Conservation (phyloP, 305 asterid genomes). For the Caryopteris hybrid region DNA sequence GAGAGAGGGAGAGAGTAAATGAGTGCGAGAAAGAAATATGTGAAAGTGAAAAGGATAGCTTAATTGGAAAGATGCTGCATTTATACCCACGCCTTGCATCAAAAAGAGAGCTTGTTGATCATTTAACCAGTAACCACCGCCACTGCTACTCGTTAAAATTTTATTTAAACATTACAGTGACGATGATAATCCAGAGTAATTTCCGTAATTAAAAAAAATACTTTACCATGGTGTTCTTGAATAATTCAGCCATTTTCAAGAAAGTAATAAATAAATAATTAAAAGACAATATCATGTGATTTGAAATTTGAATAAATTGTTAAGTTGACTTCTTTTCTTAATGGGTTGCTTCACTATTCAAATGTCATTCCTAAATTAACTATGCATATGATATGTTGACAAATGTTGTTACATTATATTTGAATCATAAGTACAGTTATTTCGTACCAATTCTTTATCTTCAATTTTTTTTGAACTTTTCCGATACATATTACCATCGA, state of each 20-base stretch:
- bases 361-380: background rate
- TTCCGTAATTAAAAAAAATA: background rate
- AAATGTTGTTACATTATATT: background rate
- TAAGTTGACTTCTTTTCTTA: conserved; percentile 17
- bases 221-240: too few relatives aligned
- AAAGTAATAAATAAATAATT: background rate
- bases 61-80: conserved; percentile 58
- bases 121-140: conserved; percentile 75
- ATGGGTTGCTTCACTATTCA: too few relatives aligned
- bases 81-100: conserved; percentile 78
- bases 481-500: too few relatives aligned
- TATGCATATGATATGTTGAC: too few relatives aligned
- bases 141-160: conserved; percentile 32
- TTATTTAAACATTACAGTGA: conserved; percentile 4
- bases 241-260: background rate
- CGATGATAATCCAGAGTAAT: background rate
- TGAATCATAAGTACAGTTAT: background rate
- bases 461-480: too few relatives aligned
- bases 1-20: conserved; percentile 17
- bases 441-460: too few relatives aligned
- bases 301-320: conserved; percentile 13
- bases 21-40: conserved; percentile 21
- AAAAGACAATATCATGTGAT: background rate
- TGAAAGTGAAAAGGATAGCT: conserved; percentile 40
- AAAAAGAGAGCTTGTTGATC: conserved; percentile 55